Conservation (phyloP, 2,329 filamentous ascomycete species). For the Phialemonium atrogriseum region DNA sequence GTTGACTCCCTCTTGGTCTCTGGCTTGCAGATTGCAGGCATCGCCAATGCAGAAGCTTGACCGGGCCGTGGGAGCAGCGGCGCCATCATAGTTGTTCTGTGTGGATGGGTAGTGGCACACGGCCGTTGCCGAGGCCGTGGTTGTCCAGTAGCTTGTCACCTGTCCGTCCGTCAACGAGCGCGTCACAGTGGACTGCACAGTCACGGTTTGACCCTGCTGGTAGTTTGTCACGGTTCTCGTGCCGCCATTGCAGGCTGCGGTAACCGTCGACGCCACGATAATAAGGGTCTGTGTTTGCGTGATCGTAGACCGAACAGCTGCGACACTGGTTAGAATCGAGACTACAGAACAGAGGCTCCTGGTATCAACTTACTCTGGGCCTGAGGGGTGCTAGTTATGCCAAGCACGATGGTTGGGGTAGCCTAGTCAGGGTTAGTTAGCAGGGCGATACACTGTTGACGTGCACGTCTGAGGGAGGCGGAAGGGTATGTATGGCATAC, state of each 20-base stretch:
- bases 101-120: conserved; percentile 21
- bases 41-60: conserved; percentile 6
- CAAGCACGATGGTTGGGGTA: conserved; percentile 27
- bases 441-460: not conserved
- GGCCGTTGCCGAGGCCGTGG: conserved; percentile 22
- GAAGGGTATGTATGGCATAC: conserved; percentile 15
- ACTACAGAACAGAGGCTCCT: not conserved
- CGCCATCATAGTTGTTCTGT: not conserved
- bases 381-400: conserved; percentile 27
- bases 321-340: not conserved
- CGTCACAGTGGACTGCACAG: conserved; percentile 19
- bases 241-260: conserved; percentile 21
- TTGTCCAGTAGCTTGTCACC: conserved; percentile 21
- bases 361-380: conserved; percentile 20
- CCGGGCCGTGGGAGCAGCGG: conserved; percentile 1
- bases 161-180: conserved; percentile 23
- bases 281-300: conserved; percentile 25
- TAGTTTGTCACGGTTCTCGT: conserved; percentile 26
- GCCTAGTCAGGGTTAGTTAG: conserved; percentile 15
- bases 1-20: no score
- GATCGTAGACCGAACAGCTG: conserved; percentile 18
- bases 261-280: conserved; percentile 22
- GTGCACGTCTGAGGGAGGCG: not conserved
- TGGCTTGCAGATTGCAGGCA: no score
- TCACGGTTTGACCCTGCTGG: conserved; percentile 20